A percentile compares a stretch with the other conserved stretches of the same genome.
These are phyloP conservation scores for Quercus glauca DNA, from an alignment of 306 rosid species.

Conservation along the genomic window DNA sequence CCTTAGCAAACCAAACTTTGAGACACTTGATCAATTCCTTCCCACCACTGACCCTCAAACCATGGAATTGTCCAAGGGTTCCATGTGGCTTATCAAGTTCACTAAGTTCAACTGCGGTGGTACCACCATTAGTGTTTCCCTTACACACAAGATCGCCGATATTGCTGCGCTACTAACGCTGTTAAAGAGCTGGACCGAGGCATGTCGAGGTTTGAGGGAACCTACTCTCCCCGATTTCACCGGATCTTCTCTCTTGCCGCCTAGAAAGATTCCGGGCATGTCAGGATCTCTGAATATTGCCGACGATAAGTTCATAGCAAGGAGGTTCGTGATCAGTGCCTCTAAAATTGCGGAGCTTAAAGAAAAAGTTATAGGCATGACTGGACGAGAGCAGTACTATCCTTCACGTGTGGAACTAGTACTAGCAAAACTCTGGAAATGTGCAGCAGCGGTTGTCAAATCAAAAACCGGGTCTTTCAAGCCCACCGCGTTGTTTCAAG, in stretches of 20 bases:
- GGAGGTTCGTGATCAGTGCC: conserved; percentile 30
- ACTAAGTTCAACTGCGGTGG: conserved; percentile 45
- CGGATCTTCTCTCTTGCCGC: conserved; percentile 39
- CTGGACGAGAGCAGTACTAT: background rate
- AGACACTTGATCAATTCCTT: conserved; percentile 24
- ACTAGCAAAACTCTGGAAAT: conserved; percentile 43
- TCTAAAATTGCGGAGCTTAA: conserved; percentile 31
- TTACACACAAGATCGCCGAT: conserved; percentile 42
- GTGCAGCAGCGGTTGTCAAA: conserved; percentile 9
- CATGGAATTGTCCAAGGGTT: conserved; percentile 3
- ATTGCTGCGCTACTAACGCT: conserved; percentile 9
- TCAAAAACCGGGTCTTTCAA: conserved; percentile 20
- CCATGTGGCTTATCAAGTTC: conserved; percentile 33
- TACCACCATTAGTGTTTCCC: conserved; percentile 29
- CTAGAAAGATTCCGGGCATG: conserved; percentile 35
- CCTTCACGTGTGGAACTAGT: conserved; percentile 45
- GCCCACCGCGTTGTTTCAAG: conserved; percentile 41
- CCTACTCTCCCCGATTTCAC: conserved; percentile 11
- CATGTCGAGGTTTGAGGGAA: background rate
- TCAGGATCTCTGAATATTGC: conserved; percentile 15
- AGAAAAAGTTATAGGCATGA: conserved; percentile 1
- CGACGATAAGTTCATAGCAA: conserved; percentile 18
- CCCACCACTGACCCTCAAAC: conserved; percentile 25
- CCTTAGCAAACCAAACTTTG: conserved; percentile 27
- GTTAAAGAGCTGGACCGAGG: conserved; percentile 35